These are phyloP conservation scores for Puccinia hordei DNA, from an alignment of 1,284 basidiomycete species.

Conservation along the genomic window DNA sequence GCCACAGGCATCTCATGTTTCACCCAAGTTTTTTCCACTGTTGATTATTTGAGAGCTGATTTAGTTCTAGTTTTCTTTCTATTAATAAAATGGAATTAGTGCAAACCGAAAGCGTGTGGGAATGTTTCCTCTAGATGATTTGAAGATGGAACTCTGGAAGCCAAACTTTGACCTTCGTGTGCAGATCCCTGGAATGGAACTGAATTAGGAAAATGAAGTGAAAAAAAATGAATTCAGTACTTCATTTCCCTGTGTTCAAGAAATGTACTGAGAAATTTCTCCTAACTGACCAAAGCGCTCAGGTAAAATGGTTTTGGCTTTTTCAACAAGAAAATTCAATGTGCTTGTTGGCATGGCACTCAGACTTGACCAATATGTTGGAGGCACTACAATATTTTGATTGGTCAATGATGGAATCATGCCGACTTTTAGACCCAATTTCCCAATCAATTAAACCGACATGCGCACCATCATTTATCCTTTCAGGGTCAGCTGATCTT, in stretches of 20 bases:
- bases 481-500: neutral
- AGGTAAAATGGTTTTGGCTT: neutral
- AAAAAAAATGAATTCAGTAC: neutral
- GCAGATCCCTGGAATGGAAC: neutral
- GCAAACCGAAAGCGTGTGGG: neutral
- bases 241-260: neutral
- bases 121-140: neutral
- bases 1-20: too few relatives aligned
- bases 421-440: neutral
- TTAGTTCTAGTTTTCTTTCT: neutral
- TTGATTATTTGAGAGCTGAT: neutral
- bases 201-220: neutral
- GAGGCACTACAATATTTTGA: neutral
- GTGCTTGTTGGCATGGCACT: neutral
- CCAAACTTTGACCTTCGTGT: neutral
- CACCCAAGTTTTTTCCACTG: neutral
- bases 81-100: neutral
- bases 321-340: neutral
- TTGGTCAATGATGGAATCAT: neutral
- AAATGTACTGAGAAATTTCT: neutral
- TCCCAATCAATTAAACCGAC: neutral
- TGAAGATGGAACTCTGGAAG: neutral
- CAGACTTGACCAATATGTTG: neutral
- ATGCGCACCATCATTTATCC: neutral
- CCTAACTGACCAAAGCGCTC: neutral